Evolutionary conservation across 768 basidiomycete genomes (phyloP).

Genomic region (Lanmaoa pseudosensibilis): DNA sequence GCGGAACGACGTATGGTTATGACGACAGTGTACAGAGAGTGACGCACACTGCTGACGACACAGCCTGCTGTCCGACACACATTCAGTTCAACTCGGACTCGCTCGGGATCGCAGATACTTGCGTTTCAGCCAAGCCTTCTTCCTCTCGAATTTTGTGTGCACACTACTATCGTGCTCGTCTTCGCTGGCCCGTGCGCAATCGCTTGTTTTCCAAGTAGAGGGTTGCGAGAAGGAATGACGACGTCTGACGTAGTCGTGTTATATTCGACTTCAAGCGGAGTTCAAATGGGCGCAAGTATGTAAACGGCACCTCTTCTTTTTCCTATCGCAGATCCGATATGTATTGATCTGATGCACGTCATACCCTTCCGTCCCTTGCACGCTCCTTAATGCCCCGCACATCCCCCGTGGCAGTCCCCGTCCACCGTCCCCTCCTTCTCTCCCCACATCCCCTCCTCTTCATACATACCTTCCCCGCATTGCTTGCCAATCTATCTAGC

Average conservation of each 20-base stretch:
- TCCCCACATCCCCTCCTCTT: background rate
- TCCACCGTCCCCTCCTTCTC: background rate
- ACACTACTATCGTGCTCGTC: constrained; percentile 12
- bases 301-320: constrained; percentile 7
- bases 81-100: constrained; percentile 20
- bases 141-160: background rate
- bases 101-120: constrained; percentile 23
- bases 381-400: constrained; percentile 23
- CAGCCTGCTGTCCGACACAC: constrained; percentile 19
- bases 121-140: constrained; percentile 18
- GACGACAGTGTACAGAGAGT: constrained; percentile 26
- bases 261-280: constrained; percentile 46
- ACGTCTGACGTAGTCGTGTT: constrained; percentile 45
- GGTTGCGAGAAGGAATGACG: constrained; percentile 40
- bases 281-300: constrained; percentile 27
- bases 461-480: too few relatives aligned
- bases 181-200: constrained; percentile 34
- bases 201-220: constrained; percentile 27
- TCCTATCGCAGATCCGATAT: constrained; percentile 37
- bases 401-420: background rate
- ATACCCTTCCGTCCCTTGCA: constrained; percentile 19
- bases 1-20: constrained; percentile 3
- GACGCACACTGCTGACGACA: constrained; percentile 23
- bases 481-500: background rate
- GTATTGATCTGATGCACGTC: constrained; percentile 35